Evolutionary conservation across 148 eudicot genomes (phyloP).

Genomic region (Chenopodium quinoa): DNA sequence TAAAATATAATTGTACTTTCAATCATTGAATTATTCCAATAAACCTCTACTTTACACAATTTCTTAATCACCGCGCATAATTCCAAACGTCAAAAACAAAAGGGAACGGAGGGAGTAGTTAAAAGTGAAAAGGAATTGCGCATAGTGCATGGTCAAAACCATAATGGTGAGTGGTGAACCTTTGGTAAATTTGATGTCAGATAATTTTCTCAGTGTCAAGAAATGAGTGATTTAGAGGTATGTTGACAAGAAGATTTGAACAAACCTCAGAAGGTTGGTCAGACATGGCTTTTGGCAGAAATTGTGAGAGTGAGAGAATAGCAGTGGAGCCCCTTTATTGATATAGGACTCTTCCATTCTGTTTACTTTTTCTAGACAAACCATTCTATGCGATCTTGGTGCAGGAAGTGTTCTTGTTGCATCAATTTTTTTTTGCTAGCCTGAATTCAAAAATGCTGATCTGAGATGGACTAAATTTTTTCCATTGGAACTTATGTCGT

Average conservation of each 20-base stretch:
- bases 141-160: neutral
- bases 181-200: neutral
- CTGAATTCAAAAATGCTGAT: neutral
- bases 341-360: neutral
- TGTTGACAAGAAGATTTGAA: neutral
- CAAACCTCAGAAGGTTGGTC: neutral
- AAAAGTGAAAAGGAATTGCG: neutral
- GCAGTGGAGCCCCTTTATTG: neutral
- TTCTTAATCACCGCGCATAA: no score
- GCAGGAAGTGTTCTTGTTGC: neutral
- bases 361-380: neutral
- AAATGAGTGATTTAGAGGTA: no score
- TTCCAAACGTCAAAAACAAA: no score
- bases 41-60: no score
- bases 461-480: neutral
- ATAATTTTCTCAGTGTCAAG: neutral
- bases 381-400: neutral
- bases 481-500: neutral
- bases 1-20: no score
- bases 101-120: no score
- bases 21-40: no score
- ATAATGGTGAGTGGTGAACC: neutral
- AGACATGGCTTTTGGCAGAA: neutral
- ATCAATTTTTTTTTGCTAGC: neutral
- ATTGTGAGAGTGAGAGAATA: neutral